Evolutionary conservation across 352 stramenopile genomes (phyloP).

Genomic region (Pythium biforme): DNA sequence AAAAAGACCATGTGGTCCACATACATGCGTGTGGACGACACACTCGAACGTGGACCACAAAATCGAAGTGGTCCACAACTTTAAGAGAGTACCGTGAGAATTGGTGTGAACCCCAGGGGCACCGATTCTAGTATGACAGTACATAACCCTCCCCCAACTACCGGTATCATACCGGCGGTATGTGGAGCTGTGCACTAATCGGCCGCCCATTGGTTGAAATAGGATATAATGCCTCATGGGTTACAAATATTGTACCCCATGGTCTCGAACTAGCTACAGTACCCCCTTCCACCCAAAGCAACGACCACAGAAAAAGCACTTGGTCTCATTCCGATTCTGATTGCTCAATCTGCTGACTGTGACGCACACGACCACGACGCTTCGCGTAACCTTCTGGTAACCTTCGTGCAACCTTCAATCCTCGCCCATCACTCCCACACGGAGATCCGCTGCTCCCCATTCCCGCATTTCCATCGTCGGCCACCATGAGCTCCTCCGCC

Average conservation of each 20-base stretch:
- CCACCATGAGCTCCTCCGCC: not conserved
- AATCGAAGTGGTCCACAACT: no score
- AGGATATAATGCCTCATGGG: no score
- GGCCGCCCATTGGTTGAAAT: no score
- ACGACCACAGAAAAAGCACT: constrained; percentile 2
- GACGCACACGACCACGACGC: not conserved
- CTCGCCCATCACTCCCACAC: constrained; percentile 6
- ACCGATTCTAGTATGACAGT: no score
- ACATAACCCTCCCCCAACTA: no score
- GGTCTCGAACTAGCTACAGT: no score
- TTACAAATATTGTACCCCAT: no score
- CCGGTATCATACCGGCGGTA: no score
- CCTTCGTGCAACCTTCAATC: constrained; percentile 9
- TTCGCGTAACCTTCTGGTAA: constrained; percentile 15
- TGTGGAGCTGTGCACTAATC: no score
- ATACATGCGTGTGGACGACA: not conserved
- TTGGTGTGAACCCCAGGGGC: no score
- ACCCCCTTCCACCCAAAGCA: no score
- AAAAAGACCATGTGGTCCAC: not conserved
- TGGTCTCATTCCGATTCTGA: constrained; percentile 8
- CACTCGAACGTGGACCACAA: not conserved
- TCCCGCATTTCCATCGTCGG: constrained; percentile 6
- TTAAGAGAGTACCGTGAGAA: no score
- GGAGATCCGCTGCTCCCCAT: constrained; percentile 7
- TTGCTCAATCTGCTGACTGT: constrained; percentile 18